These are phyloP conservation scores for Coniella vitis DNA, from an alignment of 2,329 filamentous ascomycete genomes.

Conservation along the genomic window DNA sequence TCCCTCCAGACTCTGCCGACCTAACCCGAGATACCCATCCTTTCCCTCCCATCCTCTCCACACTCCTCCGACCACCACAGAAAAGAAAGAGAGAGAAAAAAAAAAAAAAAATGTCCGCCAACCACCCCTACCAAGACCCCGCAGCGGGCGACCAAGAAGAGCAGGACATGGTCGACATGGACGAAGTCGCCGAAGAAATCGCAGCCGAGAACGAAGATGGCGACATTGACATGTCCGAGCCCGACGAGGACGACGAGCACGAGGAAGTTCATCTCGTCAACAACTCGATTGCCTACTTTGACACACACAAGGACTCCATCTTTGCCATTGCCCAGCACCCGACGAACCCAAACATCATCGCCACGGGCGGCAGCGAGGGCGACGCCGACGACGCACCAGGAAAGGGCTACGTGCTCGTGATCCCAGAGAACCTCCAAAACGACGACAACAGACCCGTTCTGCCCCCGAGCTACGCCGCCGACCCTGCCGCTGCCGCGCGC, in stretches of 20 bases:
- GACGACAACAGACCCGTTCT: conserved; percentile 69
- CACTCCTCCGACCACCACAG: neutral
- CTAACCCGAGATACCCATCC: too few species aligned
- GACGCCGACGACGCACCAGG: conserved; percentile 57
- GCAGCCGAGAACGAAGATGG: conserved; percentile 48
- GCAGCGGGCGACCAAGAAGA: conserved; percentile 51
- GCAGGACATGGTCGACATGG: conserved; percentile 66
- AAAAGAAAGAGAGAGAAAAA: neutral
- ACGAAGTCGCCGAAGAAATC: conserved; percentile 74
- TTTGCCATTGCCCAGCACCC: conserved; percentile 96
- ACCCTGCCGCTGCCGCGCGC: conserved; percentile 41
- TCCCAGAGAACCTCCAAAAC: conserved; percentile 6
- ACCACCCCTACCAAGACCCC: conserved; percentile 31
- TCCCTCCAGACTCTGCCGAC: too few species aligned
- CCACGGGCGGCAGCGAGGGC: conserved; percentile 72
- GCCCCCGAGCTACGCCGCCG: conserved; percentile 67
- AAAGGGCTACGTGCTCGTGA: conserved; percentile 61
- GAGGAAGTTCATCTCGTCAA: conserved; percentile 78
- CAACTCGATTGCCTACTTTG: conserved; percentile 90
- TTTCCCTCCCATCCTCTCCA: too few species aligned
- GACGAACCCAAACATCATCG: conserved; percentile 65
- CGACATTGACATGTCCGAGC: conserved; percentile 24
- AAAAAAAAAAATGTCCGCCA: conserved; percentile 17
- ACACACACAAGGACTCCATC: conserved; percentile 81
- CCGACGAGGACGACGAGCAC: conserved; percentile 35